Evolutionary conservation across 805 yeast genomes (phyloP).

Genomic region (Candida cerambycidarum): DNA sequence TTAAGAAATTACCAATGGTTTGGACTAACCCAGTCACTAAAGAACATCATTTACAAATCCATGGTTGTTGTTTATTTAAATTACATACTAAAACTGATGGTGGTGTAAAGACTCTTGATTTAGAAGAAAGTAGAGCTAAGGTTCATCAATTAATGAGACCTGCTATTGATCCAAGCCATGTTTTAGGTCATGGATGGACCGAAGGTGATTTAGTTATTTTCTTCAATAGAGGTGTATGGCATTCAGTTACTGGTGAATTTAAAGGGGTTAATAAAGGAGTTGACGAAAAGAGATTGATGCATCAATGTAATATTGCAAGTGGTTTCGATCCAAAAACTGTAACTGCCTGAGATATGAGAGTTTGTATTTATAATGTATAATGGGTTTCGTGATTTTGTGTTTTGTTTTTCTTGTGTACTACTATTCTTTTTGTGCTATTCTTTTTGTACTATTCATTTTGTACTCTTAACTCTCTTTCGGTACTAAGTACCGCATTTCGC

Average conservation of each 20-base stretch:
- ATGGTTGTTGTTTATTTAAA: conserved; percentile 81
- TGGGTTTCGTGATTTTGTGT: background rate
- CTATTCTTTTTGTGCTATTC: too few species aligned
- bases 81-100: conserved; percentile 57
- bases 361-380: background rate
- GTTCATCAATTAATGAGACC: conserved; percentile 82
- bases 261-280: conserved; percentile 44
- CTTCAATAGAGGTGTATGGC: conserved; percentile 89
- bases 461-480: too few species aligned
- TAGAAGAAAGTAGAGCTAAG: conserved; percentile 71
- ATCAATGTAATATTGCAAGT: conserved; percentile 89
- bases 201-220: conserved; percentile 85
- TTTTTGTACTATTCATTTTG: too few species aligned
- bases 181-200: conserved; percentile 81
- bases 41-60: conserved; percentile 80
- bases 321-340: conserved; percentile 59
- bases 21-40: conserved; percentile 92
- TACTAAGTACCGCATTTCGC: too few species aligned
- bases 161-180: conserved; percentile 68
- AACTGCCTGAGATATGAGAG: background rate
- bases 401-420: too few species aligned
- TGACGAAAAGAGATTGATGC: conserved; percentile 84
- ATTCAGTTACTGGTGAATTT: conserved; percentile 88
- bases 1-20: conserved; percentile 79
- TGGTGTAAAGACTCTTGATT: conserved; percentile 49